Percentiles rank a stretch among this genome's conserved stretches.
Evolutionary conservation across 129 eudicot genomes (phyloP).

Genomic region (Lactuca sativa): DNA sequence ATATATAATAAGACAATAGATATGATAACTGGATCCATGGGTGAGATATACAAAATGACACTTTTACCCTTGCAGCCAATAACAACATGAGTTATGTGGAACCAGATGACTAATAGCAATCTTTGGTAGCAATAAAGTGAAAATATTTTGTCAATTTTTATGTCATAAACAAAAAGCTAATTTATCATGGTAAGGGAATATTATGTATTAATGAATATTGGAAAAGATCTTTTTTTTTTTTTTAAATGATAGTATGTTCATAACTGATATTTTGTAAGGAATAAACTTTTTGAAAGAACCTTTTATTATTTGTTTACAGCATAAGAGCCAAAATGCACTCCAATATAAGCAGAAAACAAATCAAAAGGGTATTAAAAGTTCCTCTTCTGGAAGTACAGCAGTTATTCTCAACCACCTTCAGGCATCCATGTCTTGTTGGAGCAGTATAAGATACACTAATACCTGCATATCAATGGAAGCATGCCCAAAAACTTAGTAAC

Average conservation of each 20-base stretch:
- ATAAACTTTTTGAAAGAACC: conserved; percentile 9
- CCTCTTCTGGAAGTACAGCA: conserved; percentile 95
- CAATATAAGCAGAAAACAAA: conserved; percentile 16
- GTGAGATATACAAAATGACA: background rate
- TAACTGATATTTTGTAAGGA: too few relatives aligned
- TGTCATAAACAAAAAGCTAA: too few relatives aligned
- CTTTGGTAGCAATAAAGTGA: too few relatives aligned
- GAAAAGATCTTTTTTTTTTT: too few relatives aligned
- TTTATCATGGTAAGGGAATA: too few relatives aligned
- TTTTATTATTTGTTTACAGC: conserved; percentile 7
- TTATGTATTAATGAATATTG: too few relatives aligned
- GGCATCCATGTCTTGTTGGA: conserved; percentile 78
- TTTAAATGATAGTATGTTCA: too few relatives aligned
- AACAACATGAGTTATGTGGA: too few relatives aligned
- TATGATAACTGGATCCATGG: background rate
- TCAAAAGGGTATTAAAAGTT: conserved; percentile 28
- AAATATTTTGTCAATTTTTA: too few relatives aligned
- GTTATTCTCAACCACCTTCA: conserved; percentile 91
- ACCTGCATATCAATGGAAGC: conserved; percentile 48
- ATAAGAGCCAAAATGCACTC: conserved; percentile 1
- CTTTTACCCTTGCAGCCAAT: background rate
- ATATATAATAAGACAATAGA: too few relatives aligned
- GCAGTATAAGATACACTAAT: conserved; percentile 75
- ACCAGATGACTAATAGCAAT: too few relatives aligned
- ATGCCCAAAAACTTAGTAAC: conserved; percentile 8